These are phyloP conservation scores for Volvox africanus DNA, from an alignment of 139 green algal species.

Conservation along the genomic window DNA sequence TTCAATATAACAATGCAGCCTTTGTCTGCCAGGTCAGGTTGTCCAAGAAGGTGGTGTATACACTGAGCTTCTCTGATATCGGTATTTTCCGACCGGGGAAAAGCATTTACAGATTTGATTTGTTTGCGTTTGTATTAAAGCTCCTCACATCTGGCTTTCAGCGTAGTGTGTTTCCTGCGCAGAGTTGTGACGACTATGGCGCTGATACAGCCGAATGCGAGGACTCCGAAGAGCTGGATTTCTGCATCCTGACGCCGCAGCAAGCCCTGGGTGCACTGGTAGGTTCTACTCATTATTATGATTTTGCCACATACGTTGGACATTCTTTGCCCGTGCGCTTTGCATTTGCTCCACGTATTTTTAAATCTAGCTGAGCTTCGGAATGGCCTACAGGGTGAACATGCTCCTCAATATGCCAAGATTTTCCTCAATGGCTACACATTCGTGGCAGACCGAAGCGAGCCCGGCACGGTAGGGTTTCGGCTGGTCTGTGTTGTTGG, in stretches of 20 bases:
- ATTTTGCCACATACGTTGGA: not conserved
- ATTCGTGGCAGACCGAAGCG: not conserved
- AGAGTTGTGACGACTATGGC: not conserved
- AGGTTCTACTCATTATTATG: not conserved
- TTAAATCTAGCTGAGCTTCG: too few relatives aligned
- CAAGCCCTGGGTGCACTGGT: constrained; percentile 22
- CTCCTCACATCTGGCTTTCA: too few relatives aligned
- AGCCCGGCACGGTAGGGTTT: constrained; percentile 3
- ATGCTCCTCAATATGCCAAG: constrained; percentile 26
- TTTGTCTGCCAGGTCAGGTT: not conserved
- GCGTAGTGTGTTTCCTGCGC: not conserved
- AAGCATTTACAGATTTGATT: too few relatives aligned
- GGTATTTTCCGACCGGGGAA: too few relatives aligned
- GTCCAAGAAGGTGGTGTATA: too few relatives aligned
- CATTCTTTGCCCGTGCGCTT: not conserved
- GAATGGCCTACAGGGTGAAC: not conserved
- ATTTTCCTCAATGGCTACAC: constrained; percentile 29
- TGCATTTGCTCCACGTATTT: too few relatives aligned
- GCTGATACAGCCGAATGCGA: not conserved
- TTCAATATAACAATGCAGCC: constrained; percentile 26
- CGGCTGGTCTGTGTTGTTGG: not conserved
- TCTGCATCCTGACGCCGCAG: constrained; percentile 25
- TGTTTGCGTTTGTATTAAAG: too few relatives aligned
- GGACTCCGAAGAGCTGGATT: constrained; percentile 10
- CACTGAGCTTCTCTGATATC: too few relatives aligned